Evolutionary conservation across 2,329 filamentous ascomycete species (phyloP), one percentile per base, ranked within the genome.

Genomic region (Leptographium lundbergii): DNA sequence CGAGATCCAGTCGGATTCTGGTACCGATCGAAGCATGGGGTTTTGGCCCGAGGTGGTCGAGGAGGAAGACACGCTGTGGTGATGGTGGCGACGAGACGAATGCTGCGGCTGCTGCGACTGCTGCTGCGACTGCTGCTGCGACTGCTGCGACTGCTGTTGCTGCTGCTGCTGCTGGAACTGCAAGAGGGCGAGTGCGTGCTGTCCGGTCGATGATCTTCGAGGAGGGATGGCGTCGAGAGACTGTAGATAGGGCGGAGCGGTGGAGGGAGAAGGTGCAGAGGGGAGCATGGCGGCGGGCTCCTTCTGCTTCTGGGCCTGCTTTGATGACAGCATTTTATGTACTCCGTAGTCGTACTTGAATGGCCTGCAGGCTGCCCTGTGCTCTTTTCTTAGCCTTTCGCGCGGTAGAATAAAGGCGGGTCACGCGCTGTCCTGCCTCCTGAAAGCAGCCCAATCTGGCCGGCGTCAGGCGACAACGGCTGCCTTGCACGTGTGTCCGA

Each of bases 221-320:
- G 85, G 84, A 24, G 88, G 87, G 59, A 91, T 89, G 45, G 79
- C 77, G 69, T 82, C 84, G 58, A 85, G 84, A n/a, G 79, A 81
- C 60, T 74, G 73, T 57, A 76, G 70, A 61, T 70, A 69, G 62
- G 68, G 42, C 62, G 56, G 57, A 47, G 59, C 6, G 63, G 32
- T 32, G 56, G 22, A 36, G 57, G 59, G 7, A 63, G 58, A 47
- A 36, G 54, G 24, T 19, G 61, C 50, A 7, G 59, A 56, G 2
- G 60, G 47, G 10, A 64, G 57, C 58, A 65, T 62, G 62, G 63
- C 61, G 61, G 64, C n/a, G 17, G 34, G 47, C 47, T 50, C 55
- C 29, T 48, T 48, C 39, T 56, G 36, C 19, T 56, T 56, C 39
- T 48, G 54, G 29, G 54, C 54, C 25, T 56, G 54, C 54, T 56